Conservation (phyloP, 495 filamentous ascomycete species). For the Aspergillus wentii region DNA sequence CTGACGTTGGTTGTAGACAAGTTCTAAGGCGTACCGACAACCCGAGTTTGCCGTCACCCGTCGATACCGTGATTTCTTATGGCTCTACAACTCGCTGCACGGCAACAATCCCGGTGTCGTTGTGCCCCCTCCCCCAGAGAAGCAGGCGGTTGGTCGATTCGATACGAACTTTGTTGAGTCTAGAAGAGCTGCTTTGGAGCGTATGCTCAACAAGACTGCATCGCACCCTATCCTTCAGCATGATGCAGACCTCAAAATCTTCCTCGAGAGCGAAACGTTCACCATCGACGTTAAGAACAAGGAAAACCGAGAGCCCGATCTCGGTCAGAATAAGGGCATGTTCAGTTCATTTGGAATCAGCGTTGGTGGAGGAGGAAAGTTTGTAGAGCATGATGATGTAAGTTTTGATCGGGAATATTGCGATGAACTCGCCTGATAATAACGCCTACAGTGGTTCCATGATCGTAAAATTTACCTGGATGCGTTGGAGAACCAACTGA, state of each 20-base stretch:
- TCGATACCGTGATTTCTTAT: constrained; percentile 93
- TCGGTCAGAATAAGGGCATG: constrained; percentile 90
- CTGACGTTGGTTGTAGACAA: constrained; percentile 55
- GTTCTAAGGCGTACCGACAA: constrained; percentile 90
- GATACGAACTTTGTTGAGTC: constrained; percentile 96
- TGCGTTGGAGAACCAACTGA: constrained; percentile 90
- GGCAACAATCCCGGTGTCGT: constrained; percentile 92
- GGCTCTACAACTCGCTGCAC: constrained; percentile 93
- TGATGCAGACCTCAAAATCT: constrained; percentile 90
- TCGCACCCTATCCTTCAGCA: constrained; percentile 87
- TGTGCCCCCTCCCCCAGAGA: constrained; percentile 94
- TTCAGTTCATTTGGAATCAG: constrained; percentile 77
- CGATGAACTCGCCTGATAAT: constrained; percentile 1
- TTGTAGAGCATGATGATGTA: constrained; percentile 96
- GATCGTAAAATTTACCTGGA: constrained; percentile 92
- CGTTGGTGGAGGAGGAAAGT: constrained; percentile 72
- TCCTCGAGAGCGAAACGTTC: constrained; percentile 92
- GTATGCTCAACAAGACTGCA: constrained; percentile 95
- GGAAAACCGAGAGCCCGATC: constrained; percentile 80
- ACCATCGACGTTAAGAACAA: constrained; percentile 97
- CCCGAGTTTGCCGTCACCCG: constrained; percentile 87
- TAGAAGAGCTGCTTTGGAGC: constrained; percentile 80
- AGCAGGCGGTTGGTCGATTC: constrained; percentile 94
- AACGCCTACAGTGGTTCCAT: constrained; percentile 77
- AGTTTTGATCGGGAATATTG: constrained; percentile 36